These are phyloP conservation scores for Thermomyces lanuginosus DNA, from an alignment of 2,329 filamentous ascomycete genomes.

Conservation along the genomic window DNA sequence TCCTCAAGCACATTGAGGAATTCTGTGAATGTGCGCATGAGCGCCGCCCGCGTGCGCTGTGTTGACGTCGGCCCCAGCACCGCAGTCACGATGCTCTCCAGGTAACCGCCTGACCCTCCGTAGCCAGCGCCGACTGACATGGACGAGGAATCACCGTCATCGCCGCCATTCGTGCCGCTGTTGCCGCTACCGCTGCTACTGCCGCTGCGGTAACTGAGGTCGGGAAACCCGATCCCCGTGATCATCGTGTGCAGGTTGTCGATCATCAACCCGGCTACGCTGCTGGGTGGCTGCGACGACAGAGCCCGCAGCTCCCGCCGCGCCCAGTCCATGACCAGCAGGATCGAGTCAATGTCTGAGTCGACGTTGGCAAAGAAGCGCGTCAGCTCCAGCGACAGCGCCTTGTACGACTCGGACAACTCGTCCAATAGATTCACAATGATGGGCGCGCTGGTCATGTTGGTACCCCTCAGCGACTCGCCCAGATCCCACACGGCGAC, in stretches of 20 bases:
- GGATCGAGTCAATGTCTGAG: conserved; percentile 78
- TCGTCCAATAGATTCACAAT: conserved; percentile 77
- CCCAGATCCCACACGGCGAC: conserved; percentile 90
- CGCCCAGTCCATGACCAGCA: conserved; percentile 94
- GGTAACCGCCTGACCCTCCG: conserved; percentile 40
- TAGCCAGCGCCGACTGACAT: conserved; percentile 8
- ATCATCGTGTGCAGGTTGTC: conserved; percentile 72
- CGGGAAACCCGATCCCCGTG: conserved; percentile 39
- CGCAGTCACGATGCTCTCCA: conserved; percentile 53
- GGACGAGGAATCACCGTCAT: conserved; percentile 2
- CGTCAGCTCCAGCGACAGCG: conserved; percentile 68
- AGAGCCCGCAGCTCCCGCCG: conserved; percentile 65
- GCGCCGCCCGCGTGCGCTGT: conserved; percentile 61
- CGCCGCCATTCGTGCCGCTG: conserved; percentile 4
- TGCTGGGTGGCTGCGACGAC: conserved; percentile 43
- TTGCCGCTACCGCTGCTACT: conserved; percentile 29
- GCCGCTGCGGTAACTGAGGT: too few species aligned
- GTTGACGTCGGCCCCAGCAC: conserved; percentile 67
- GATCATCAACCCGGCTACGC: conserved; percentile 53
- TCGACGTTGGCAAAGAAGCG: conserved; percentile 89
- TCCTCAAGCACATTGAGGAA: conserved; percentile 80
- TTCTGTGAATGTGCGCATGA: conserved; percentile 77
- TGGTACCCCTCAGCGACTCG: conserved; percentile 73
- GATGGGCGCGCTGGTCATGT: conserved; percentile 75
- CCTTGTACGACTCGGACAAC: conserved; percentile 70